Evolutionary conservation across 1,284 basidiomycete species (phyloP).

Genomic region (Irpex sp.): DNA sequence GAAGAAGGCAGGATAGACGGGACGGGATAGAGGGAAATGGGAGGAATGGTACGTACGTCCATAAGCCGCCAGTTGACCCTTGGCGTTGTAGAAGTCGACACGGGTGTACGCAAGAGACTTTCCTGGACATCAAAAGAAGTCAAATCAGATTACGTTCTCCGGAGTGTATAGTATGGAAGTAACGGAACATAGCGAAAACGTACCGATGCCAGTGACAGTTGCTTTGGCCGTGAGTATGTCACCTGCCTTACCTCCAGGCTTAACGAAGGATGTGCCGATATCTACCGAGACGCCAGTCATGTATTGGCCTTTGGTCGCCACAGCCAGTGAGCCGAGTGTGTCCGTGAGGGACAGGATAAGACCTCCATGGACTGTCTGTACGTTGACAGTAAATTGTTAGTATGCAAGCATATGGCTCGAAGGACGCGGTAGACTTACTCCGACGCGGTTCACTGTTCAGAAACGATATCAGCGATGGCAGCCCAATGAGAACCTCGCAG

Average conservation of each 20-base stretch:
- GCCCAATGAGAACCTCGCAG: too few species aligned
- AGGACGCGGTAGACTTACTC: conserved; percentile 42
- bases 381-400: neutral
- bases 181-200: conserved; percentile 15
- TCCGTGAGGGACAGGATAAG: conserved; percentile 83
- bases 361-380: conserved; percentile 76
- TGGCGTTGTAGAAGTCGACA: conserved; percentile 70
- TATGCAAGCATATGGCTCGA: neutral
- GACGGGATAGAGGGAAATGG: neutral
- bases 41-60: conserved; percentile 46
- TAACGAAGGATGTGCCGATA: conserved; percentile 81
- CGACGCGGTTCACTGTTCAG: conserved; percentile 64
- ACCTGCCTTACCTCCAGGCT: conserved; percentile 63
- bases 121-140: conserved; percentile 40
- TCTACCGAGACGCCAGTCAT: conserved; percentile 91
- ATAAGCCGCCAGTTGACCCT: conserved; percentile 79
- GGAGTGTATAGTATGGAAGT: neutral
- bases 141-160: neutral
- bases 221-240: conserved; percentile 64
- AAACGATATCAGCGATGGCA: too few species aligned
- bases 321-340: conserved; percentile 79
- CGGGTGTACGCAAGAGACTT: conserved; percentile 81
- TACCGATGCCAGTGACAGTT: conserved; percentile 61
- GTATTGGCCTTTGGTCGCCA: conserved; percentile 78
- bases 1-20: neutral